Evolutionary conservation across 371 early-diverging fungal species (phyloP).

Genomic region (Blakeslea trispora): DNA sequence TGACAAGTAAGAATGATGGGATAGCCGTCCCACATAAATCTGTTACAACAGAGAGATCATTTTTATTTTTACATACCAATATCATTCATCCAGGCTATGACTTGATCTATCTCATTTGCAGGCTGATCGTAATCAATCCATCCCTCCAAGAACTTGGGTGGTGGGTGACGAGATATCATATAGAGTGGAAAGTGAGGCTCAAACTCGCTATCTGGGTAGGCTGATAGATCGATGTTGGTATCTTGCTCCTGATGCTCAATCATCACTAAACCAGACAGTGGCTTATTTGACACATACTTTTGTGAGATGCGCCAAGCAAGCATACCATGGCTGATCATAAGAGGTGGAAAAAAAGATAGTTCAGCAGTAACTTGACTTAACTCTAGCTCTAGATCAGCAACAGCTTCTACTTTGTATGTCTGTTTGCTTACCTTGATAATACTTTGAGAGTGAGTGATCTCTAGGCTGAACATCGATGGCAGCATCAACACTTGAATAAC

Average conservation of each 20-base stretch:
- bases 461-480: conserved; percentile 3
- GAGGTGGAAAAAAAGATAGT: conserved; percentile 42
- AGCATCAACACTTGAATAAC: conserved; percentile 23
- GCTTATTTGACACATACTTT: conserved; percentile 46
- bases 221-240: not conserved
- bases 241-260: conserved; percentile 6
- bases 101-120: conserved; percentile 7
- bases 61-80: conserved; percentile 19
- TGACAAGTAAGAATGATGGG: too few species aligned
- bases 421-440: conserved; percentile 27
- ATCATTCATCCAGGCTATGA: conserved; percentile 32
- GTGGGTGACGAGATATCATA: conserved; percentile 1
- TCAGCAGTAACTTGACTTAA: conserved; percentile 22
- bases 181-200: conserved; percentile 45
- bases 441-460: conserved; percentile 12
- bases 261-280: conserved; percentile 39
- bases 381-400: conserved; percentile 12
- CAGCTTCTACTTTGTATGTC: not conserved
- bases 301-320: conserved; percentile 36
- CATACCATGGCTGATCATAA: conserved; percentile 35
- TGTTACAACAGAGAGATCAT: too few species aligned
- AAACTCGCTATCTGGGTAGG: conserved; percentile 30
- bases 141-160: conserved; percentile 33
- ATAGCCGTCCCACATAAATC: too few species aligned
- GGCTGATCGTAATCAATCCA: conserved; percentile 24